Evolutionary conservation across 345 rosid species (phyloP).

Genomic region (Acer yangbiense): DNA sequence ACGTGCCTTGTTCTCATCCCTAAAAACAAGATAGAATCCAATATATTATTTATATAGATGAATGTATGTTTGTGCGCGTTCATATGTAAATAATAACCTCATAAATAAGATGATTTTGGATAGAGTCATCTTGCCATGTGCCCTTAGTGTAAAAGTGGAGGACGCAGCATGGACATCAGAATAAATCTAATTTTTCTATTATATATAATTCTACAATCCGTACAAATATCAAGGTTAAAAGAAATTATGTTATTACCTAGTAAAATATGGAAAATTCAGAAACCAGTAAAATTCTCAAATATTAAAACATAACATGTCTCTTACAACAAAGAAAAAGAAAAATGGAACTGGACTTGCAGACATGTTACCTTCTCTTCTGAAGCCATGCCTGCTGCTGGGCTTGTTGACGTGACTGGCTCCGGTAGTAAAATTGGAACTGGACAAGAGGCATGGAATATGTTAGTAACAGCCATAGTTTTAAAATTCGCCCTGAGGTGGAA

Average conservation of each 20-base stretch:
- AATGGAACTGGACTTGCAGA: not conserved
- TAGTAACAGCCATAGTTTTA: not conserved
- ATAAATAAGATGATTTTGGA: not conserved
- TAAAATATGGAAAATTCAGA: not conserved
- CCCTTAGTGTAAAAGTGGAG: not conserved
- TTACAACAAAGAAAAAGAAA: not conserved
- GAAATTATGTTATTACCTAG: not conserved
- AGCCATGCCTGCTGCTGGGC: conserved; percentile 98
- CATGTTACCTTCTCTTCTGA: conserved; percentile 85
- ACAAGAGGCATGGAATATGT: conserved; percentile 20
- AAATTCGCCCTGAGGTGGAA: too few relatives aligned
- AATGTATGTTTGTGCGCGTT: not conserved
- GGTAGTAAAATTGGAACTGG: conserved; percentile 87
- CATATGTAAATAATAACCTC: not conserved
- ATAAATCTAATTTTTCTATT: not conserved
- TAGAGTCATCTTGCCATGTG: not conserved
- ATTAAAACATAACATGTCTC: not conserved
- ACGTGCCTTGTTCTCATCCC: conserved; percentile 88
- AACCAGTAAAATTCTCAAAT: not conserved
- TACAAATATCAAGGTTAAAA: not conserved
- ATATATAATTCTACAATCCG: not conserved
- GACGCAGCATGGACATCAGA: not conserved
- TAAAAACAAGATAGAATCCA: conserved; percentile 29
- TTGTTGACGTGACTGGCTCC: conserved; percentile 92
- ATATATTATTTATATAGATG: not conserved